Percentiles rank a stretch among this genome's conserved stretches.
Evolutionary conservation across 768 basidiomycete genomes (phyloP).

Genomic region (Tylopilus sp.): DNA sequence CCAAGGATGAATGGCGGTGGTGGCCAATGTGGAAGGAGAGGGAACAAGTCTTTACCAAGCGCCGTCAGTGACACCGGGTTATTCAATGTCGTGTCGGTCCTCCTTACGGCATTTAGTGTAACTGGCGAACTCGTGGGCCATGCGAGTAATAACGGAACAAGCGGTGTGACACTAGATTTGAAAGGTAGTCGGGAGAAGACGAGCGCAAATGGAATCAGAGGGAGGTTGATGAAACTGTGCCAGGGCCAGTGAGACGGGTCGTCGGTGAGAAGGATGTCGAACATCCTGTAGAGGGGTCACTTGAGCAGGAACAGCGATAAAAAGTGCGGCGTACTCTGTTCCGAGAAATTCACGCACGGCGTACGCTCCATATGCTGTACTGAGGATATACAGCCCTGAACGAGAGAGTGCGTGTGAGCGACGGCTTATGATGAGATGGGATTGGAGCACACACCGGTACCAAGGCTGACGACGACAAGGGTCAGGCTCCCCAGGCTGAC

Average conservation of each 20-base stretch:
- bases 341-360: slow-evolving; percentile 70
- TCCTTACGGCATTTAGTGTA: neutral
- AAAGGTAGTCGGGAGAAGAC: slow-evolving; percentile 56
- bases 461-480: slow-evolving; percentile 50
- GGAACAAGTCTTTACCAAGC: slow-evolving; percentile 19
- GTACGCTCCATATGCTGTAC: slow-evolving; percentile 69
- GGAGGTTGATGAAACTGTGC: slow-evolving; percentile 73
- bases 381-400: slow-evolving; percentile 44
- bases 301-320: neutral
- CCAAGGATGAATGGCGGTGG: slow-evolving; percentile 59
- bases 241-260: slow-evolving; percentile 74
- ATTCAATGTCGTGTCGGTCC: neutral
- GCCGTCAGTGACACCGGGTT: neutral
- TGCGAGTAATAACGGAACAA: slow-evolving; percentile 23
- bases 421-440: neutral
- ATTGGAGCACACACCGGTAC: slow-evolving; percentile 48
- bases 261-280: slow-evolving; percentile 58
- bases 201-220: slow-evolving; percentile 65
- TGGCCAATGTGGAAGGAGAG: slow-evolving; percentile 45
- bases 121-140: slow-evolving; percentile 31
- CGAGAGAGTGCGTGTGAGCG: slow-evolving; percentile 8
- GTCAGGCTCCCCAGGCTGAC: slow-evolving; percentile 50
- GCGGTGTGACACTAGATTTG: slow-evolving; percentile 24
- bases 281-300: slow-evolving; percentile 44
- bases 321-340: slow-evolving; percentile 43